Conservation (phyloP, 1,284 basidiomycete species). For the Rhizoctonia solani region DNA sequence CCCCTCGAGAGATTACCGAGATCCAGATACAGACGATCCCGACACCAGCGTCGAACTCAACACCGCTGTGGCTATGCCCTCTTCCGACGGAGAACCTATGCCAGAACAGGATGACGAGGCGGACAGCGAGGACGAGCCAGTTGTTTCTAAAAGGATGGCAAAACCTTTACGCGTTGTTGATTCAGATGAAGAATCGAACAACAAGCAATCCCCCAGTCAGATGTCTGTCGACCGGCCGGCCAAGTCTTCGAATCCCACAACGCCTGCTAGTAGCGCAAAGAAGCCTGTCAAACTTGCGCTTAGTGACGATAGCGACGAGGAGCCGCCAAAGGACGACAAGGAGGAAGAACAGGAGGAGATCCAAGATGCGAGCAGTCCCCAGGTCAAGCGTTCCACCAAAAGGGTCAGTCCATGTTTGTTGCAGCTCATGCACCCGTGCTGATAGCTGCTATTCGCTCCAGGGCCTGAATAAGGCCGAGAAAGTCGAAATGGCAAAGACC, state of each 20-base stretch:
- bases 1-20: conserved; percentile 5
- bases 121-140: conserved; percentile 9
- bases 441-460: neutral
- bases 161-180: conserved; percentile 10
- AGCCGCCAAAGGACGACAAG: neutral
- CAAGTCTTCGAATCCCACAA: neutral
- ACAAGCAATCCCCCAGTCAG: conserved; percentile 1
- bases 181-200: conserved; percentile 9
- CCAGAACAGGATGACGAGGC: neutral
- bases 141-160: neutral
- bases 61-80: conserved; percentile 6
- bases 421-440: neutral
- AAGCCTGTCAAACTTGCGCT: conserved; percentile 1
- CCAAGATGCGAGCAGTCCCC: conserved; percentile 14
- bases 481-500: conserved; percentile 19
- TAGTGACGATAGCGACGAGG: too few species aligned
- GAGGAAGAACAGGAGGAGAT: conserved; percentile 1
- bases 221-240: neutral
- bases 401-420: neutral
- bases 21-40: conserved; percentile 12
- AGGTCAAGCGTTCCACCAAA: neutral
- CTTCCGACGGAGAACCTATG: conserved; percentile 20
- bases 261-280: neutral
- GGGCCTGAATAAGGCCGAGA: conserved; percentile 25
- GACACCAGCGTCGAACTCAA: conserved; percentile 23